phyloP scores from a whole-genome alignment of 306 rosid species.

The Corylus avellana region DNA sequence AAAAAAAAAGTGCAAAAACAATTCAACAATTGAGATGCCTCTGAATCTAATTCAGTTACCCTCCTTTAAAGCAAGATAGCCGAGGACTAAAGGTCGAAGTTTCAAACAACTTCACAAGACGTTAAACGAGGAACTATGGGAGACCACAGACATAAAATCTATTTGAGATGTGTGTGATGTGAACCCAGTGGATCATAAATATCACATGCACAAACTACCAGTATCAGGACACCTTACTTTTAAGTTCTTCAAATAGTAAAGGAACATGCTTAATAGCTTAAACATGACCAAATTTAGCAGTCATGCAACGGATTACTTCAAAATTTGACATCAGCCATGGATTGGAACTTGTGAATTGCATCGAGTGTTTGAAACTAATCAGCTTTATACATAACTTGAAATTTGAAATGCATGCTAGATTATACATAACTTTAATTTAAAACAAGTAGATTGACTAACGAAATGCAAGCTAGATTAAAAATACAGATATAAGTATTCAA shows the following conservation, averaged over 20 bases:
- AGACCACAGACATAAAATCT: neutral
- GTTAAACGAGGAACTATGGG: neutral
- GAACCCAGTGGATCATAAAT: neutral
- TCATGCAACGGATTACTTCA: neutral
- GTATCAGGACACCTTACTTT: neutral
- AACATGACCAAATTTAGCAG: conserved; percentile 1
- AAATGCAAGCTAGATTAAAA: conserved; percentile 9
- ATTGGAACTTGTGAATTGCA: neutral
- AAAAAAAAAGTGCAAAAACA: neutral
- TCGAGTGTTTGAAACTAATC: conserved; percentile 39
- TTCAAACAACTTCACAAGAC: neutral
- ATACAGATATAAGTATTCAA: conserved; percentile 15
- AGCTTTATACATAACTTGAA: conserved; percentile 14
- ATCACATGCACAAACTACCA: neutral
- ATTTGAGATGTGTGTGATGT: neutral
- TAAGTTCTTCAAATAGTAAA: too few relatives aligned
- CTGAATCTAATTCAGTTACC: neutral
- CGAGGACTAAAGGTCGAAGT: neutral
- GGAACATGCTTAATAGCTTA: too few relatives aligned
- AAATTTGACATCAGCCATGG: neutral
- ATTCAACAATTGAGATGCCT: neutral
- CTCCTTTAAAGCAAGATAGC: neutral
- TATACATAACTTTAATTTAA: neutral
- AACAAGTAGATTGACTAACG: conserved; percentile 1
- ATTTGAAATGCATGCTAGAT: conserved; percentile 8